These are phyloP conservation scores for Rhytidhysteron rufulum DNA, from an alignment of 2,329 filamentous ascomycete species.

Conservation along the genomic window DNA sequence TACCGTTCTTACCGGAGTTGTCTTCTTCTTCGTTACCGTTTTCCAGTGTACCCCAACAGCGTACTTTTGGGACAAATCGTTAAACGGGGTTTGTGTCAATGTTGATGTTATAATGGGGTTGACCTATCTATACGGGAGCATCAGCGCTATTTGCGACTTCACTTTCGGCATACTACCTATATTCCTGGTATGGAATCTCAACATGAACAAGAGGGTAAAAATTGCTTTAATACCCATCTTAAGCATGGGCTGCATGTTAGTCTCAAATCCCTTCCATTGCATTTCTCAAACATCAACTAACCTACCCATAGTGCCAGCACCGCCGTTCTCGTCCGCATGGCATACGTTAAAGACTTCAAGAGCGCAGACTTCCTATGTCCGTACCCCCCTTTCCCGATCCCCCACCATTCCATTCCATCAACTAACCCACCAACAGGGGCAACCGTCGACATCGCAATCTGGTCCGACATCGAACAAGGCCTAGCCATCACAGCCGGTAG, in stretches of 20 bases:
- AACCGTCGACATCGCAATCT: constrained; percentile 35
- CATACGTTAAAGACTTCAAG: constrained; percentile 32
- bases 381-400: not conserved
- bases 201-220: constrained; percentile 48
- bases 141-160: constrained; percentile 47
- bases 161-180: constrained; percentile 49
- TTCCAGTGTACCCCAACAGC: constrained; percentile 49
- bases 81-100: constrained; percentile 40
- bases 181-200: constrained; percentile 49
- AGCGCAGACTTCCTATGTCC: constrained; percentile 29
- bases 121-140: constrained; percentile 45
- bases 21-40: constrained; percentile 46
- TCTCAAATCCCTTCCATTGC: not conserved
- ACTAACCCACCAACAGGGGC: constrained; percentile 14
- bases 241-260: constrained; percentile 50
- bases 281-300: not conserved
- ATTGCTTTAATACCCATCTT: constrained; percentile 46
- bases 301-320: constrained; percentile 23
- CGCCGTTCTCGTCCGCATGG: constrained; percentile 32
- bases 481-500: constrained; percentile 34
- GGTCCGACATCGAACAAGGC: constrained; percentile 35
- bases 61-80: constrained; percentile 48
- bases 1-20: constrained; percentile 33
- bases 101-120: constrained; percentile 38
- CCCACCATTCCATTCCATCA: no score